phyloP scores from a whole-genome alignment of 495 filamentous ascomycete genomes.

The Coniosporium apollinis region DNA sequence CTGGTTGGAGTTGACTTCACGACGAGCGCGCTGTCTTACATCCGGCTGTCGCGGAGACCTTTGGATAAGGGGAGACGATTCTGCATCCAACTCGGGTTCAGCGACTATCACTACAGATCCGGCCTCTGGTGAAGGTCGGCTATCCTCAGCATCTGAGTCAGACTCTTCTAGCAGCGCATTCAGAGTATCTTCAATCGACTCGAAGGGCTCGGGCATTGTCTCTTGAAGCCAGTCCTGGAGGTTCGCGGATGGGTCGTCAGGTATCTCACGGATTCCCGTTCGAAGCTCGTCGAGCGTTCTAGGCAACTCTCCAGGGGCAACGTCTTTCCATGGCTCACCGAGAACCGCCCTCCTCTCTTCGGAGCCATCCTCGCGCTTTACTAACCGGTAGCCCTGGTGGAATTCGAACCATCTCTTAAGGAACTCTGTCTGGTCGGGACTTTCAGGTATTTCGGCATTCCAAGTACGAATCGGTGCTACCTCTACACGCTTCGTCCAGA shows the following conservation, averaged over 20 bases:
- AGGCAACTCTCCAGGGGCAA: slow-evolving; percentile 25
- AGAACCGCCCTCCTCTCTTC: slow-evolving; percentile 24
- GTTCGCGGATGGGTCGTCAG: too few species aligned
- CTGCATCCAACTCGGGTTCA: too few species aligned
- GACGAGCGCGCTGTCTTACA: too few species aligned
- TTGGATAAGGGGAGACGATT: too few species aligned
- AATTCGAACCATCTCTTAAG: slow-evolving; percentile 27
- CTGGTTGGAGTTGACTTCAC: too few species aligned
- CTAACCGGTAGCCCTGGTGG: slow-evolving; percentile 24
- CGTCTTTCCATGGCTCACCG: slow-evolving; percentile 24
- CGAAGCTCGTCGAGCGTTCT: slow-evolving; percentile 23
- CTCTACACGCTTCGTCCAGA: slow-evolving; percentile 26
- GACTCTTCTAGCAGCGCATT: slow-evolving; percentile 18
- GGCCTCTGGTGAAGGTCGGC: too few species aligned
- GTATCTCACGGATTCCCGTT: too few species aligned
- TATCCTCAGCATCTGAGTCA: slow-evolving; percentile 11
- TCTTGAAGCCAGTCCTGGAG: too few species aligned
- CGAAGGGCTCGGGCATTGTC: too few species aligned
- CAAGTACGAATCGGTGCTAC: slow-evolving; percentile 12
- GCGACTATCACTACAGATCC: too few species aligned
- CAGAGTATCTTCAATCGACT: slow-evolving; percentile 22
- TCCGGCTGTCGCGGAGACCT: background rate
- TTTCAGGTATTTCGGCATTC: slow-evolving; percentile 23
- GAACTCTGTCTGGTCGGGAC: slow-evolving; percentile 26
- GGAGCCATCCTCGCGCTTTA: slow-evolving; percentile 18